phyloP scores from a whole-genome alignment of 306 rosid genomes.

The Corylus heterophylla region DNA sequence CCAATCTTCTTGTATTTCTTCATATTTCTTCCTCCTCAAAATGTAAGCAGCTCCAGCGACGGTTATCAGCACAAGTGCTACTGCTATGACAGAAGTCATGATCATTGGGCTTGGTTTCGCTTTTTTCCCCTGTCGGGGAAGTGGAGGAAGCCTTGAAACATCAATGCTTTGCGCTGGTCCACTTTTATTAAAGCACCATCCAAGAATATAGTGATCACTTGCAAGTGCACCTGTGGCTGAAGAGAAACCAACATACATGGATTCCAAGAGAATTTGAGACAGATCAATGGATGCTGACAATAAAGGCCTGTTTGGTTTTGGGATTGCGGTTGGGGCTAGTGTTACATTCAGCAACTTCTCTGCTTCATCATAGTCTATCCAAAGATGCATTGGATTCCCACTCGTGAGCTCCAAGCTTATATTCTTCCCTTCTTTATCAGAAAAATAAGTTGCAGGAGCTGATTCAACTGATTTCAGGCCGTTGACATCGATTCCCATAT shows the following conservation, averaged over 20 bases:
- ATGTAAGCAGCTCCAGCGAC: background rate
- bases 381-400: constrained; percentile 28
- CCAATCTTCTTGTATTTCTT: constrained; percentile 42
- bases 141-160: constrained; percentile 9
- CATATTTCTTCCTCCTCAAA: constrained; percentile 18
- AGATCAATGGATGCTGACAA: constrained; percentile 7
- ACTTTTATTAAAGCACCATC: constrained; percentile 39
- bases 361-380: constrained; percentile 1
- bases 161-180: constrained; percentile 33
- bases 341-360: constrained; percentile 16
- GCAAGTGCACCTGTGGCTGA: constrained; percentile 22
- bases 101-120: background rate
- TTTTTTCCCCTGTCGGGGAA: background rate
- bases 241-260: constrained; percentile 42
- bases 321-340: constrained; percentile 14
- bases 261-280: constrained; percentile 15
- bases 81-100: background rate
- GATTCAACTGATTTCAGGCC: constrained; percentile 19
- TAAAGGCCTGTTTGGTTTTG: constrained; percentile 26
- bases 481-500: constrained; percentile 41
- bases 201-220: constrained; percentile 27
- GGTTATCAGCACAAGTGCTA: background rate
- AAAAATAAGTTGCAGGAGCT: constrained; percentile 13
- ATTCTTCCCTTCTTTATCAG: background rate
- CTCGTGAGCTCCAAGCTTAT: constrained; percentile 16